Evolutionary conservation across 1,284 basidiomycete genomes (phyloP), one percentile per base, ranked within the genome.

Genomic region (Trichosporon asahii): DNA sequence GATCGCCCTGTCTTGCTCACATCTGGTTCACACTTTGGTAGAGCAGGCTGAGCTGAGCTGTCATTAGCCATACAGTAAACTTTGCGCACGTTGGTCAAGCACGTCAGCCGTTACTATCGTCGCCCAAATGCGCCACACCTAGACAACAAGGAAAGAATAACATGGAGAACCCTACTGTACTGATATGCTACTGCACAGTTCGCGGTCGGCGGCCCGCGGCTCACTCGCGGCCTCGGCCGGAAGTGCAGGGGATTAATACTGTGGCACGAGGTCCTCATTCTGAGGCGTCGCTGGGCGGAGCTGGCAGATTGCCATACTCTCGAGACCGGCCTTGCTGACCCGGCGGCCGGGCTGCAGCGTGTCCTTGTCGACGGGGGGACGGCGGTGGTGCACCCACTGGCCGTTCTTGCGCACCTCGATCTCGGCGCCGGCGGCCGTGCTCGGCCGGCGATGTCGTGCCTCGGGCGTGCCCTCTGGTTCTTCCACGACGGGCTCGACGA

Each of bases 241-340:
- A n/a, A 46, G 44, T 2, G 5, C 15, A 18, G 14, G 15, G n/a
- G 49, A 11, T 11, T 53, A 53, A 53, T 23, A 53, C 49, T 53
- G 49, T 7, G 14, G 57, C 5, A 61, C 27, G 29, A 29, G 27
- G 15, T 61, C 57, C 46, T 46, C 35, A 12, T 65, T 63, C 27
- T 67, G 29, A 7, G 64, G 35, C 57, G 57, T 61, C 57, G 57
- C 57, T 6, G 49, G 67, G 3, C 46, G 44, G 15, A 70, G 49
- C 0, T 61, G 66, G 2, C 35, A 49, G 44, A 70, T 65, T 14
- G 57, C 68, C 46, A 82, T 77, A 2, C 81, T 93, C 85, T 95
- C 93, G 74, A 95, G 83, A 37, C 93, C 93, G 3, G 93, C 93
- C 83, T 95, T 95, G 80, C 91, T 93, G 68, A 94, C 92, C 70